Evolutionary conservation across 2,329 filamentous ascomycete species (phyloP), one percentile per base, ranked within the genome.

Genomic region (Nannizziopsis barbatae): DNA sequence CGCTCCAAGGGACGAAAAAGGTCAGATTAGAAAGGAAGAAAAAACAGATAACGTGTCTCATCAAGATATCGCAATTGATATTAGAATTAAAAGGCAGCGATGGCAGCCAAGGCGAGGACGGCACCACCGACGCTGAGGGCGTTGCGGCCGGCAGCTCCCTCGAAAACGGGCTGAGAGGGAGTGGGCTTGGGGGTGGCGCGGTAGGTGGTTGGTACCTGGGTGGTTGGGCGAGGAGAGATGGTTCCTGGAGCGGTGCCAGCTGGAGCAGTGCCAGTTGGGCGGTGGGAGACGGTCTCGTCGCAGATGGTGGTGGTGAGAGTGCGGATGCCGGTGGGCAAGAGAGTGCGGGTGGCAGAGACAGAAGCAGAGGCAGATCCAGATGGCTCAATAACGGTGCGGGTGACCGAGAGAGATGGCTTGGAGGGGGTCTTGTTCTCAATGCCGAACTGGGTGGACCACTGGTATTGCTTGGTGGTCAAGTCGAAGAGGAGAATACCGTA

Each of bases 401-500:
- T 38, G 35, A 50, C 36, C 17, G 50, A 42, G 27, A 52, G 42
- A 18, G 46, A 27, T 18, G 33, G 42, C 47, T 33, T 22, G 47
- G 36, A 31, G 49, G 14, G 52, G 41, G 49, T 42, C 18, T 59
- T 47, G 56, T 64, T 64, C 47, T 60, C 49, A 66, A 82, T 71
- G 57, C 78, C 78, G 67, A 81, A 81, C 63, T 81, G 77, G 50
- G 75, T 75, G 38, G 73, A 75, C 65, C 72, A 79, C 62, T 81
- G 78, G 72, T 77, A 81, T 60, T 74, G 65, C 60, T 77, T 75
- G 53, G 70, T 76, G 43, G 69, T 67, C 58, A 80, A 75, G 55
- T 75, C 76, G 56, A 81, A 75, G 57, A 83, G 64, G 61, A 80
- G 71, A 59, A 82, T 68, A 52, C 78, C 79, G 65, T 81, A 81